These are phyloP conservation scores for Sugiyamaella japonica DNA, from an alignment of 1,139 yeast genomes.

Conservation along the genomic window DNA sequence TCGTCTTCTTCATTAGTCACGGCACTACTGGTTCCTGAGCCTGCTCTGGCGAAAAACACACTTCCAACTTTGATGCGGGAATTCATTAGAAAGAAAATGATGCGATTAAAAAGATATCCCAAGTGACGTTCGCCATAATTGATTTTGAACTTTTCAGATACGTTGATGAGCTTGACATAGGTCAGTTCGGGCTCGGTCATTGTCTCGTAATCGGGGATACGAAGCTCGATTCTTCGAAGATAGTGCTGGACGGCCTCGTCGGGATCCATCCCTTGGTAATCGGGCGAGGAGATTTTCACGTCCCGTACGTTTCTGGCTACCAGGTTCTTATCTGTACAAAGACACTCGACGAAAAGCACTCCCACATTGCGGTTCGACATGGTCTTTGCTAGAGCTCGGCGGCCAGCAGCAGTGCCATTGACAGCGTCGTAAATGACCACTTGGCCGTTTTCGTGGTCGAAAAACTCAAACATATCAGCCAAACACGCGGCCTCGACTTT, in stretches of 20 bases:
- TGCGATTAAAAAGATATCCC: constrained; percentile 86
- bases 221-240: constrained; percentile 46
- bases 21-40: constrained; percentile 26
- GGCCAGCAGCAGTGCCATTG: constrained; percentile 71
- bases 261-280: constrained; percentile 72
- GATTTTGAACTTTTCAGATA: constrained; percentile 82
- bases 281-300: constrained; percentile 80
- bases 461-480: constrained; percentile 68
- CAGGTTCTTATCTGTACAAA: constrained; percentile 71
- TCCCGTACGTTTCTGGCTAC: constrained; percentile 78
- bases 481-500: constrained; percentile 65
- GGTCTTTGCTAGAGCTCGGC: constrained; percentile 56
- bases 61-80: constrained; percentile 81
- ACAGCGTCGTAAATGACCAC: constrained; percentile 96
- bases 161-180: constrained; percentile 80
- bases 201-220: constrained; percentile 50
- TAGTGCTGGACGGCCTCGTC: constrained; percentile 46
- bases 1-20: constrained; percentile 32
- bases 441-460: constrained; percentile 76
- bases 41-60: constrained; percentile 76
- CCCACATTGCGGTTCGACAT: constrained; percentile 64
- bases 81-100: constrained; percentile 87
- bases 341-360: constrained; percentile 82
- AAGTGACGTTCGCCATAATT: constrained; percentile 64
- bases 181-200: constrained; percentile 56